Percentiles rank a stretch among this genome's conserved stretches.
These are phyloP conservation scores for Podila clonocystis DNA, from an alignment of 192 early-diverging fungal species.

Conservation along the genomic window DNA sequence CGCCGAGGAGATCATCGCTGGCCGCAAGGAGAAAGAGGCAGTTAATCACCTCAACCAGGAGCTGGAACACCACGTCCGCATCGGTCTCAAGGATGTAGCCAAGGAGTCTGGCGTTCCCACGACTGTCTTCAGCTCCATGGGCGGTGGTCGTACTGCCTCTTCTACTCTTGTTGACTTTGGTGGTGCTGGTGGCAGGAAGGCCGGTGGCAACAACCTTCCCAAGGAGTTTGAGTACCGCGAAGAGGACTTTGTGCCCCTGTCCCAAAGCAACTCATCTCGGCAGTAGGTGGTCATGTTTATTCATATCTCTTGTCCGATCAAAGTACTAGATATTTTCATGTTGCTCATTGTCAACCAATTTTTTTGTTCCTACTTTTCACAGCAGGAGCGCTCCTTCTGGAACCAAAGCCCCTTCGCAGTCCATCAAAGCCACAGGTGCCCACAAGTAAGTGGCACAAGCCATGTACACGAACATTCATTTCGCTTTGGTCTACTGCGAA, in stretches of 20 bases:
- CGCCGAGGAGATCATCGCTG: not conserved
- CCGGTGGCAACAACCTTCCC: not conserved
- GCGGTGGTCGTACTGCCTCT: conserved; percentile 11
- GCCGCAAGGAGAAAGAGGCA: conserved; percentile 4
- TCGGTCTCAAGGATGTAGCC: conserved; percentile 9
- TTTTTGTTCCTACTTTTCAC: not conserved
- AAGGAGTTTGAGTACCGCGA: conserved; percentile 26
- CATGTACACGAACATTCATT: too few relatives aligned
- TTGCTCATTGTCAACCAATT: too few relatives aligned
- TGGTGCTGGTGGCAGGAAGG: not conserved
- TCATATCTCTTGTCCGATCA: too few relatives aligned
- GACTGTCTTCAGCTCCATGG: conserved; percentile 27
- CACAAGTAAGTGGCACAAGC: too few relatives aligned
- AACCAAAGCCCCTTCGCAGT: too few relatives aligned
- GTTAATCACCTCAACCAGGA: conserved; percentile 4
- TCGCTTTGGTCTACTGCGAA: too few relatives aligned
- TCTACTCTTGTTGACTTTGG: conserved; percentile 16
- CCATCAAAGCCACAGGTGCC: too few relatives aligned
- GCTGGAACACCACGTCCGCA: conserved; percentile 13
- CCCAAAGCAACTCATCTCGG: not conserved
- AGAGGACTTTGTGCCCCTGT: conserved; percentile 17
- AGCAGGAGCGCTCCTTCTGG: too few relatives aligned
- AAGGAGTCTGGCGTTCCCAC: not conserved
- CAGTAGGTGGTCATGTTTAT: conserved; percentile 1
- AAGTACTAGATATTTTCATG: not conserved